A percentile compares a stretch with the other conserved stretches of the same genome.
phyloP scores from a whole-genome alignment of 441 rosid species.

The Populus trichocarpa region DNA sequence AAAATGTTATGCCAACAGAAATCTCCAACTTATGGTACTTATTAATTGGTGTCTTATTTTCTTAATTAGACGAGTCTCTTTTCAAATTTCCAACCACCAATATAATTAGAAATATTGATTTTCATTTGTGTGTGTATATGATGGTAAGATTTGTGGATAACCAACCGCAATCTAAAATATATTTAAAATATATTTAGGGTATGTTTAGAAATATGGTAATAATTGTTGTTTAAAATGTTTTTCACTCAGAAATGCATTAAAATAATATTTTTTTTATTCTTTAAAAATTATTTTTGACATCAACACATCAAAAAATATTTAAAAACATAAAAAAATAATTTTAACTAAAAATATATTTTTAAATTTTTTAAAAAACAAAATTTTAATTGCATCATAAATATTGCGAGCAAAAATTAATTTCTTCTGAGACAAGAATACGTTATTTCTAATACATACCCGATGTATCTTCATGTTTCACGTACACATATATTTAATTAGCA shows the following conservation, averaged over 20 bases:
- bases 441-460: no score
- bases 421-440: background rate
- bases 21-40: background rate
- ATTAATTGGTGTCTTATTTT: background rate
- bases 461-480: background rate
- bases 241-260: accelerated
- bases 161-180: slow-evolving; percentile 20
- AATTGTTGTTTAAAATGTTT: no score
- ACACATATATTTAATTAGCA: background rate
- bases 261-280: no score
- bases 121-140: no score
- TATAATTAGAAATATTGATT: slow-evolving; percentile 2
- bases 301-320: accelerated
- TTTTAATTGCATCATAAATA: no score
- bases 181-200: no score
- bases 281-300: no score
- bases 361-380: no score
- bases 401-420: background rate
- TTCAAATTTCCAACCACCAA: slow-evolving; percentile 25
- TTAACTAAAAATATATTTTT: no score
- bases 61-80: background rate
- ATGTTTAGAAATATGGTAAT: no score
- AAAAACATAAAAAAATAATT: no score
- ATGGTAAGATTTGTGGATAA: slow-evolving; percentile 18
- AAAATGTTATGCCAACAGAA: background rate